phyloP scores from a whole-genome alignment of 2,329 filamentous ascomycete species.

The Botryotinia narcissicola region DNA sequence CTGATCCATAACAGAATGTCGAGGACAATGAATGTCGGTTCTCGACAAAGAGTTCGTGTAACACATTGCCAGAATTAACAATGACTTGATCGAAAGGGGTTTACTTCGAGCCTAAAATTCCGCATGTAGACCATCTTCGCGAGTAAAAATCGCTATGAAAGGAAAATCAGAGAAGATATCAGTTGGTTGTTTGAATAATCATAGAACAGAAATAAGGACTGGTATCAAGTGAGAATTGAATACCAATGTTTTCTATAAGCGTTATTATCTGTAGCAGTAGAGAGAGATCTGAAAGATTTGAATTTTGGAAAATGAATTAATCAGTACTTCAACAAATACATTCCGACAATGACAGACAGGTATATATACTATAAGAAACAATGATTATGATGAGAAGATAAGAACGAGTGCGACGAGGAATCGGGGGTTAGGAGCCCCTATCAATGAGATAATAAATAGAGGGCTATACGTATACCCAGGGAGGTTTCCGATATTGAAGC shows the following conservation, averaged over 20 bases:
- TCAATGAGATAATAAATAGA: neutral
- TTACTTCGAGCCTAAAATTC: neutral
- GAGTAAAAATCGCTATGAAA: neutral
- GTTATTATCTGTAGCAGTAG: no score
- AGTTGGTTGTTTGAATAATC: neutral
- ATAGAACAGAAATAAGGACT: neutral
- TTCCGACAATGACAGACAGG: neutral
- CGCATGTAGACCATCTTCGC: neutral
- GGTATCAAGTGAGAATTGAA: neutral
- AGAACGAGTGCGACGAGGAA: neutral
- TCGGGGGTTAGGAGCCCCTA: neutral
- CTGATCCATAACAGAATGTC: neutral
- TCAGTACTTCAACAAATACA: neutral
- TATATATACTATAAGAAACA: neutral
- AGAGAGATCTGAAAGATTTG: neutral
- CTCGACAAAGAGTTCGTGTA: neutral
- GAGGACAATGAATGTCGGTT: neutral
- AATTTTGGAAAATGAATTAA: neutral
- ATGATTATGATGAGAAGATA: neutral
- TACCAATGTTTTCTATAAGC: no score
- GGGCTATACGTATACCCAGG: neutral
- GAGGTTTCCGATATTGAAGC: neutral
- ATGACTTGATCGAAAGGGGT: neutral
- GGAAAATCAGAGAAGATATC: neutral
- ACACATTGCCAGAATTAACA: neutral